Evolutionary conservation across 345 rosid species (phyloP), one percentile per base, ranked within the genome.

Genomic region (Moringa oleifera): DNA sequence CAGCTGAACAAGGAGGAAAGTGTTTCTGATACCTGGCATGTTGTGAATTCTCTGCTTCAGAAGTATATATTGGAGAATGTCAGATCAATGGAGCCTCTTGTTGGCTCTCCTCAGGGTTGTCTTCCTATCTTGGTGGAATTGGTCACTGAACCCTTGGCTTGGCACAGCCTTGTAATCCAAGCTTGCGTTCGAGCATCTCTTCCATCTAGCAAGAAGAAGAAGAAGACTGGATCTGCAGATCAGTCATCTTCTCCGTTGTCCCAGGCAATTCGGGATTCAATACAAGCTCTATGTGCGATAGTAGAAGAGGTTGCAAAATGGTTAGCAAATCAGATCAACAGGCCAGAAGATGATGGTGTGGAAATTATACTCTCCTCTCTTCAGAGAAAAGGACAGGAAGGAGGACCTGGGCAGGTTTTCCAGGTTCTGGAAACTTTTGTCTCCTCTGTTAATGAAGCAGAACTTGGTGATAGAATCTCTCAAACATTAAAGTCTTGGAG

Each of bases 201-300:
- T 71, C 97, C 97, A 57, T 76, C 93, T 49, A 97, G 97, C 71
- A 90, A 87, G 80, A 95, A 91, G 77, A 94, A 90, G 83, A 95
- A 91, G 84, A 94, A 87, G 77, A 70, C 79, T 52, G 91, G 81
- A 61, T 61, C 74, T 12, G 7, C 73, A 4, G 96, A 85, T 46
- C 88, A 74, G 23, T 61, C 82, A 8, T 41, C 76, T 59, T 69
- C 84, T 17, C 78, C 70, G 0, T 55, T 82, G 52, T 72, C 73
- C 18, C 67, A 59, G 68, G 72, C 74, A 20, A 64, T 81, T 51
- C 79, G 82, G 59, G 83, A 80, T 65, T 86, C 97, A 55, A 69
- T 79, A 55, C 74, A 76, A 49, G 75, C 79, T 55, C 62, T 71
- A 18, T 63, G 65, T 58, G 68, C 66, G 60, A 57, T 80, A 55